Percentiles rank a stretch among this genome's conserved stretches.
These are phyloP conservation scores for Porogramme epimiltina DNA, from an alignment of 1,284 basidiomycete genomes.

Conservation along the genomic window DNA sequence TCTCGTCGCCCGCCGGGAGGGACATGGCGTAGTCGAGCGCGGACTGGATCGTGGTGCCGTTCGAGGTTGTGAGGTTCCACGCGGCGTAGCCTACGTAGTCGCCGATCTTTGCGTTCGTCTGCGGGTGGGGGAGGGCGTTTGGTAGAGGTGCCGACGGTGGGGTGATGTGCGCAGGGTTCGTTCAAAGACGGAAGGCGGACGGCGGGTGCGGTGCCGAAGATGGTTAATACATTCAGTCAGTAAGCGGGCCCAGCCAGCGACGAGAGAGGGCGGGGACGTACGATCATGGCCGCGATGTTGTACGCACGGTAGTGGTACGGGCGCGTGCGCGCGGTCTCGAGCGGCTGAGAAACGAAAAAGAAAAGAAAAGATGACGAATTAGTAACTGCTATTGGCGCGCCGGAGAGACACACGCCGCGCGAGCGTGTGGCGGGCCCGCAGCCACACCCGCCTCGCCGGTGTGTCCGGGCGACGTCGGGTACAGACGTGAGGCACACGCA, in stretches of 20 bases:
- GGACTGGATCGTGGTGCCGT: slow-evolving; percentile 54
- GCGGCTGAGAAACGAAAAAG: slow-evolving; percentile 44
- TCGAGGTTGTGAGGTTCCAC: slow-evolving; percentile 50
- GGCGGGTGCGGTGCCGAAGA: not conserved
- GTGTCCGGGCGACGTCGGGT: no score
- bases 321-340: slow-evolving; percentile 58
- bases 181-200: no score
- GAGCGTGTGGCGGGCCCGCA: no score
- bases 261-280: slow-evolving; percentile 33
- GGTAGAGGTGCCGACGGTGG: no score
- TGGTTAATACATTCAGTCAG: no score
- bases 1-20: slow-evolving; percentile 24
- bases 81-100: slow-evolving; percentile 43
- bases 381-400: not conserved
- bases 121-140: not conserved
- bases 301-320: slow-evolving; percentile 70
- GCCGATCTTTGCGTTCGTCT: slow-evolving; percentile 60
- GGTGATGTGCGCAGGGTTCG: not conserved
- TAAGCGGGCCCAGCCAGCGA: slow-evolving; percentile 2
- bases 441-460: no score
- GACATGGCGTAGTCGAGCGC: slow-evolving; percentile 60
- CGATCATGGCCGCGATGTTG: slow-evolving; percentile 69
- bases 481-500: not conserved
- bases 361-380: not conserved
- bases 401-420: not conserved